These are phyloP conservation scores for Circinella minor DNA, from an alignment of 371 early-diverging fungal genomes.

Conservation along the genomic window DNA sequence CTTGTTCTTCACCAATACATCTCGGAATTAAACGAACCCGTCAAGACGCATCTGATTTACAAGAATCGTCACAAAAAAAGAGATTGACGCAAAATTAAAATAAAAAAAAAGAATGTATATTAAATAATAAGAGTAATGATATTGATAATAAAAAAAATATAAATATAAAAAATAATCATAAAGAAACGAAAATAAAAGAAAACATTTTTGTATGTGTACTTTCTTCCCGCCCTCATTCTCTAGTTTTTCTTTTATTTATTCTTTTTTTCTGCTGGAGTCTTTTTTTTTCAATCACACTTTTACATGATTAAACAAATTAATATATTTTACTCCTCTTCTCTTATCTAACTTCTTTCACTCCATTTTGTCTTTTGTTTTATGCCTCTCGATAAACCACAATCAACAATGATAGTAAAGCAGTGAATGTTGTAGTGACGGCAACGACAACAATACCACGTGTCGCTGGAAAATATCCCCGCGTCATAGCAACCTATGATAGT, in stretches of 20 bases:
- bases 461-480: constrained; percentile 8
- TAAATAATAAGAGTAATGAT: no score
- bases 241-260: no score
- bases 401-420: background rate
- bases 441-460: background rate
- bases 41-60: background rate
- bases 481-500: constrained; percentile 12
- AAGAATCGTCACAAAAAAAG: background rate
- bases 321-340: background rate
- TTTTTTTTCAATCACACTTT: no score
- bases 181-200: no score
- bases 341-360: background rate
- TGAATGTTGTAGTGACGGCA: background rate
- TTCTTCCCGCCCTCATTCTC: no score
- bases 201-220: no score
- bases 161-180: no score
- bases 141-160: no score
- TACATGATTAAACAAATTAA: no score
- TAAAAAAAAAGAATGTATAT: no score
- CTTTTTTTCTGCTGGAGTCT: no score
- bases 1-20: background rate
- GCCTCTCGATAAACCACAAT: background rate
- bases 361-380: background rate
- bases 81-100: background rate
- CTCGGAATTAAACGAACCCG: background rate